These are phyloP conservation scores for thale cress (Arabidopsis thaliana) DNA, from an alignment of 345 rosid species.

Conservation along the genomic window TAIR10.1 NC_003076.8:23056001-23056500, in stretches of 20 bases:
- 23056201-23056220: not conserved
- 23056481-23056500: not conserved
- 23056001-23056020: not conserved
- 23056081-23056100: not conserved
- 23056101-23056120: not conserved
- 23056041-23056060: not conserved
- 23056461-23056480: conserved; percentile 5
- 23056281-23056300: conserved; percentile 12
- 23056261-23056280: conserved; percentile 22
- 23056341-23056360: conserved; percentile 29
- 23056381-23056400: not conserved
- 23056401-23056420: conserved; percentile 12
- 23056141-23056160: not conserved
- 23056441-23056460: conserved; percentile 23
- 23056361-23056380: not conserved
- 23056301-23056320: conserved; percentile 35
- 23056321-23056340: conserved; percentile 45
- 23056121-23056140: not conserved
- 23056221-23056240: conserved; percentile 11
- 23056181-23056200: too few species aligned
- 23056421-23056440: conserved; percentile 24
- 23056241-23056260: conserved; percentile 30
- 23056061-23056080: not conserved
- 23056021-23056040: not conserved
- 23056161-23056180: not conserved